phyloP scores from a whole-genome alignment of 257 asterid species.

The Penstemon newberryi region DNA sequence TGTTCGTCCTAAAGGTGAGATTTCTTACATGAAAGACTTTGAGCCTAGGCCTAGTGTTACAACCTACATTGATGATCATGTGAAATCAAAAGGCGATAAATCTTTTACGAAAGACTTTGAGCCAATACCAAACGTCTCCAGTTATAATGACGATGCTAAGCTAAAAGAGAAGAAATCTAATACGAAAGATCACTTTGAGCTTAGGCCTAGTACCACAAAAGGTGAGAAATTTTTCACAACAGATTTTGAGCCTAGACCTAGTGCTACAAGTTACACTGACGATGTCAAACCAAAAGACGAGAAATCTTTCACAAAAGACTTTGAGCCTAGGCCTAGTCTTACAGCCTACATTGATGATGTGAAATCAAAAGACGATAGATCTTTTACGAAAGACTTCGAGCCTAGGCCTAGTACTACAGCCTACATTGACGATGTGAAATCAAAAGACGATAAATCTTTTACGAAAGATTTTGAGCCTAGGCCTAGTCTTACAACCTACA shows the following conservation, averaged over 20 bases:
- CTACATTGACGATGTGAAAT: not conserved
- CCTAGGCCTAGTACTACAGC: constrained; percentile 34
- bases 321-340: constrained; percentile 25
- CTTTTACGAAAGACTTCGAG: constrained; percentile 28
- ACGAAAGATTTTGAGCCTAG: constrained; percentile 33
- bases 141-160: not conserved
- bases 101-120: constrained; percentile 10
- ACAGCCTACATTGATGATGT: not conserved
- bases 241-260: constrained; percentile 29
- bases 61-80: not conserved
- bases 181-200: constrained; percentile 12
- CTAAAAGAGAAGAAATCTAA: not conserved
- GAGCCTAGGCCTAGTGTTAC: constrained; percentile 17
- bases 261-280: not conserved
- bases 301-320: constrained; percentile 20
- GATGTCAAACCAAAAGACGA: not conserved
- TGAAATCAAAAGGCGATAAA: too few species aligned
- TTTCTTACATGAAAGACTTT: constrained; percentile 14
- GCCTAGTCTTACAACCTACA: constrained; percentile 30
- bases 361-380: not conserved
- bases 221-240: not conserved
- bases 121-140: constrained; percentile 7
- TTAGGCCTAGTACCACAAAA: not conserved
- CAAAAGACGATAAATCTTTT: not conserved
- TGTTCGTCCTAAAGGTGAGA: not conserved